Base-by-base conservation (phyloP, 2,329 filamentous ascomycete species). In the Talaromyces marneffei region DNA sequence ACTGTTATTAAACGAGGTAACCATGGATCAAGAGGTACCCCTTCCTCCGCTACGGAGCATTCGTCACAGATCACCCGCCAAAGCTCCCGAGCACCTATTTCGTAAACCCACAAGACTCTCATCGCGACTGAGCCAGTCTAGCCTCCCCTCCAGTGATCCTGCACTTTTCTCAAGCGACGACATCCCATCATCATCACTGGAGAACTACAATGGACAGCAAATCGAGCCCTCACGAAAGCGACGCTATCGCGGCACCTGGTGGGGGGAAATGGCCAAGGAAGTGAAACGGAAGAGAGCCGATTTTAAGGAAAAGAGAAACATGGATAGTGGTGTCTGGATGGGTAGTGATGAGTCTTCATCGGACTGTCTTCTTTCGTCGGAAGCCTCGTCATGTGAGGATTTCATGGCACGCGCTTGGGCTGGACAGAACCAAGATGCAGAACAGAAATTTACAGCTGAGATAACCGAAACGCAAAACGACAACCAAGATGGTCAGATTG, bases 321-420 rank as follows among this genome's bases (percentile, higher is more conserved):
- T 78, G 29, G 78, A 80, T 62, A 78, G 76, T 67, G 78, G 78
- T 61, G 76, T 80, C 10, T 80, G 77, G 73, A 78, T 80, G 77
- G 76, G 73, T 2, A 79, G 77, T 65, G 78, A 80, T 66, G 75
- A 77, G 62, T 75, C 75, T 8, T 69, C 67, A 2, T 70, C 68
- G 2, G 71, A 72, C 6, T 69, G 71, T 40, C 67, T 73, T 48
- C 67, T 75, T 48, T 64, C 68, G 1, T 74, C 72, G 3, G 72
- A 73, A 56, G 75, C 70, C 16, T 67, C 71, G 16, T 61, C 59
- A 12, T 76, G 73, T 67, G 77, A 78, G 59, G 75, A 78, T 48
- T 67, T 60, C 12, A 29, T 60, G 5, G 35, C 40, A 20, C 50
- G 42, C 25, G 52, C 59, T 3, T 55, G 39, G 50, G 33, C 37